Evolutionary conservation across 139 green algal genomes (phyloP).

Genomic region (Microglena sp.): DNA sequence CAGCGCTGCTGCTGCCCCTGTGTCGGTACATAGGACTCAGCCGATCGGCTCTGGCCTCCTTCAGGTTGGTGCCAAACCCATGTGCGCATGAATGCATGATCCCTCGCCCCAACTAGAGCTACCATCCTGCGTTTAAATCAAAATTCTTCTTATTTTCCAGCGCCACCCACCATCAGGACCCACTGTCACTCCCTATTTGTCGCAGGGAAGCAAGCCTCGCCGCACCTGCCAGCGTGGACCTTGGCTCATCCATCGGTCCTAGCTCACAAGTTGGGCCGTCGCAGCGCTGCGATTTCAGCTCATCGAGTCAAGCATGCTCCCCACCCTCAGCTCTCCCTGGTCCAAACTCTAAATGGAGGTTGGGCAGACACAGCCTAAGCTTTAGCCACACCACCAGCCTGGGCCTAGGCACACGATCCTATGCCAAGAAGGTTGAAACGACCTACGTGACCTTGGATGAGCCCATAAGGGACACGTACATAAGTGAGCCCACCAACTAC

Average conservation of each 20-base stretch:
- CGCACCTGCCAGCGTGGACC: not conserved
- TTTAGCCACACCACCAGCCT: not conserved
- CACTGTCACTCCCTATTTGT: not conserved
- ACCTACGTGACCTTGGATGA: not conserved
- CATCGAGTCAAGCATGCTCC: not conserved
- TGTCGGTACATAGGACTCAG: no score
- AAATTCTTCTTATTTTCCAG: not conserved
- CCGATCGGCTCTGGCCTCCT: no score
- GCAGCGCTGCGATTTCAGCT: slow-evolving; percentile 1
- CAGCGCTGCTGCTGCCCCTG: no score
- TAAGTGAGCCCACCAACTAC: slow-evolving; percentile 20
- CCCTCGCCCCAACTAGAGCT: no score
- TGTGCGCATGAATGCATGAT: no score
- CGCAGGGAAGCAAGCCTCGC: not conserved
- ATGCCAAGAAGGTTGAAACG: not conserved
- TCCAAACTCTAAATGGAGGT: not conserved
- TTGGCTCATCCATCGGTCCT: no score
- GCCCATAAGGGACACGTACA: not conserved
- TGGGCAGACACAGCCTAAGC: not conserved
- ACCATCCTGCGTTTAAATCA: not conserved
- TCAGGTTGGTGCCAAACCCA: no score
- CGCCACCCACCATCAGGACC: not conserved
- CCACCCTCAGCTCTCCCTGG: not conserved
- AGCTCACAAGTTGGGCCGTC: no score
- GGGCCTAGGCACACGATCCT: not conserved